Evolutionary conservation across 2,329 filamentous ascomycete genomes (phyloP), one percentile per base, ranked within the genome.

Genomic region (Colletotrichum gigasporum): DNA sequence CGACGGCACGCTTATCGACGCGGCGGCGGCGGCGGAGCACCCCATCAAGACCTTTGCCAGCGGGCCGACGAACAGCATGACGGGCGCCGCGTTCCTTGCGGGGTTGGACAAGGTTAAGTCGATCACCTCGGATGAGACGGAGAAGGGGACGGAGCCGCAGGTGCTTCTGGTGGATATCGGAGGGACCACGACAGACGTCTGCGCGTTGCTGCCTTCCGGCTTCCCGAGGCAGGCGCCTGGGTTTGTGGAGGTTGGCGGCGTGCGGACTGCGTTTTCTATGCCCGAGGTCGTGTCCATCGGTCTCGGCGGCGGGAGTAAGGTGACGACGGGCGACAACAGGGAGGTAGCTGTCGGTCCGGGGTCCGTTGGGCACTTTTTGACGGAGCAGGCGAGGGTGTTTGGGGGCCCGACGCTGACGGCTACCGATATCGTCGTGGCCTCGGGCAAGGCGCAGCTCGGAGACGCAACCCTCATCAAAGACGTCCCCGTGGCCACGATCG

Each of bases 141-240:
- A 45, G 11, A 50, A 65, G 2, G 24, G 24, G 0, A 53, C 30
- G 12, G 68, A 72, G 20, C 74, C 75, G 1, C 77, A 79, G 35
- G 50, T 79, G 1, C 68, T 88, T 42, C 85, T 87, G 0, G 80
- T 88, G 2, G 87, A 89, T 68, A 82, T 89, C 26, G 87, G 87
- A 7, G 87, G 87, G 14, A 89, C 87, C 0, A 89, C 86, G 0
- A 86, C 85, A 2, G 87, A 90, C 71, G 83, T 88, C 8, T 86
- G 86, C 24, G 79, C 85, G 0, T 72, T 90, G 2, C 76, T 88
- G 1, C 82, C 85, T 0, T 87, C 82, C 2, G 87, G 87, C 0
- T 88, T 88, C 47, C 87, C 87, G 0, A 80, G 86, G 18, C 86
- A 88, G 66, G 85, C 87, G 3, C 81, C 85, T 0, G 84, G 83